phyloP scores from a whole-genome alignment of 1,139 yeast genomes.

The Zygosaccharomyces pseudobailii region DNA sequence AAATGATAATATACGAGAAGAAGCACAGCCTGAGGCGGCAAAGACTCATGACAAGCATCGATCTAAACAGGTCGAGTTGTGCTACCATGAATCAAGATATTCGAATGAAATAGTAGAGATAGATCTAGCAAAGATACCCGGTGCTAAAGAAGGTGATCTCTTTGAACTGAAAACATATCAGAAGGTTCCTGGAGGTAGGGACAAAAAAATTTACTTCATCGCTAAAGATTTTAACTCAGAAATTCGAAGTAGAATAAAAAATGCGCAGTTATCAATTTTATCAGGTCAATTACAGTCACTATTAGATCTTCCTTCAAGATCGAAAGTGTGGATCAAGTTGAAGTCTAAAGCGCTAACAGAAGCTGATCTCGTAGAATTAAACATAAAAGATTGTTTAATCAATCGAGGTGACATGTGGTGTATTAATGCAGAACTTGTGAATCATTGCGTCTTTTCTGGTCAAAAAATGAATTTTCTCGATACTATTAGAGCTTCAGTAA shows the following conservation, averaged over 20 bases:
- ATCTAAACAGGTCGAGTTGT: conserved; percentile 44
- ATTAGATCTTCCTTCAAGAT: conserved; percentile 64
- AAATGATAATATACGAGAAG: not conserved
- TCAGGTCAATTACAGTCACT: conserved; percentile 59
- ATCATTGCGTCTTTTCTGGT: conserved; percentile 60
- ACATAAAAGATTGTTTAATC: conserved; percentile 72
- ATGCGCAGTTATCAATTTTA: conserved; percentile 49
- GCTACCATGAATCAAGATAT: conserved; percentile 69
- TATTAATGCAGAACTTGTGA: conserved; percentile 57
- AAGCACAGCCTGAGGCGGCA: not conserved
- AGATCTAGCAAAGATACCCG: conserved; percentile 54
- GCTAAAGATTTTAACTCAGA: conserved; percentile 39
- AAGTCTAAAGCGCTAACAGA: conserved; percentile 48
- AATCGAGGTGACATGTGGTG: conserved; percentile 95
- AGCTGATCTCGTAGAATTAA: conserved; percentile 79
- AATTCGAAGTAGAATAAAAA: conserved; percentile 31
- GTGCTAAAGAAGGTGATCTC: conserved; percentile 65
- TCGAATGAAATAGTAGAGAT: conserved; percentile 58
- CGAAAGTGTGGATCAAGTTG: conserved; percentile 53
- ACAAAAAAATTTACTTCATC: conserved; percentile 42
- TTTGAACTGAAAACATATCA: conserved; percentile 53
- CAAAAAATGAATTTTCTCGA: conserved; percentile 64
- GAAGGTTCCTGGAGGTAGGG: conserved; percentile 15
- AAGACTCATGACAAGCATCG: conserved; percentile 5
- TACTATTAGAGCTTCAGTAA: conserved; percentile 58